These are phyloP conservation scores for Bolboschoenoplectus hybrid DNA, from an alignment of 202 grass and related monocot species.

Conservation along the genomic window DNA sequence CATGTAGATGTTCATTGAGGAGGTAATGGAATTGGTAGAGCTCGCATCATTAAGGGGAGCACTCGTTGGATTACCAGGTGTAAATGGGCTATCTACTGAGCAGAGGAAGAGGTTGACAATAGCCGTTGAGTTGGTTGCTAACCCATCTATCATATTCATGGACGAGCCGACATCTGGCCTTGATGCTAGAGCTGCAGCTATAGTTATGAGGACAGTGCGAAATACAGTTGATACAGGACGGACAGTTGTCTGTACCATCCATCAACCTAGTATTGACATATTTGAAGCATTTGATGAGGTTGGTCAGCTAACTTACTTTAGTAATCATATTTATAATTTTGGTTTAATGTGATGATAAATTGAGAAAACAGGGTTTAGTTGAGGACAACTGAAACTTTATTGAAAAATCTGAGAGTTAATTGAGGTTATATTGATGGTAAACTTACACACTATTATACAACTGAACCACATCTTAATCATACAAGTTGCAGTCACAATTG, in stretches of 20 bases:
- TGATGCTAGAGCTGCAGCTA: slow-evolving; percentile 39
- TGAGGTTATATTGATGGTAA: background rate
- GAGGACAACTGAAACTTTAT: background rate
- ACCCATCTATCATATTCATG: slow-evolving; percentile 43
- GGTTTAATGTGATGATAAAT: background rate
- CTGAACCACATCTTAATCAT: too few relatives aligned
- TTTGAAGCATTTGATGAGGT: slow-evolving; percentile 42
- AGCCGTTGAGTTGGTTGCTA: slow-evolving; percentile 37
- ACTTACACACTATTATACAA: background rate
- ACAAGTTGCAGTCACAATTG: background rate
- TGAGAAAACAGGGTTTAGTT: background rate
- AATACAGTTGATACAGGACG: slow-evolving; percentile 35
- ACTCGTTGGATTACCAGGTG: slow-evolving; percentile 33
- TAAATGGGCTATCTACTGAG: slow-evolving; percentile 38
- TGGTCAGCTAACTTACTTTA: background rate
- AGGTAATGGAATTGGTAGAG: slow-evolving; percentile 40
- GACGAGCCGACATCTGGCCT: slow-evolving; percentile 38
- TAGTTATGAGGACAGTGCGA: slow-evolving; percentile 38
- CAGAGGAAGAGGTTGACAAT: slow-evolving; percentile 40
- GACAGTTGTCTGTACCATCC: slow-evolving; percentile 41
- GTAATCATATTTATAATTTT: background rate
- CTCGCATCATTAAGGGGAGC: slow-evolving; percentile 19
- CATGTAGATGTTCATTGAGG: slow-evolving; percentile 37
- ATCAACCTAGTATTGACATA: slow-evolving; percentile 41
- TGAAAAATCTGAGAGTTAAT: background rate